Percentiles rank a stretch among this genome's conserved stretches.
These are phyloP conservation scores for Cercophora scortea DNA, from an alignment of 495 filamentous ascomycete species.

Conservation along the genomic window DNA sequence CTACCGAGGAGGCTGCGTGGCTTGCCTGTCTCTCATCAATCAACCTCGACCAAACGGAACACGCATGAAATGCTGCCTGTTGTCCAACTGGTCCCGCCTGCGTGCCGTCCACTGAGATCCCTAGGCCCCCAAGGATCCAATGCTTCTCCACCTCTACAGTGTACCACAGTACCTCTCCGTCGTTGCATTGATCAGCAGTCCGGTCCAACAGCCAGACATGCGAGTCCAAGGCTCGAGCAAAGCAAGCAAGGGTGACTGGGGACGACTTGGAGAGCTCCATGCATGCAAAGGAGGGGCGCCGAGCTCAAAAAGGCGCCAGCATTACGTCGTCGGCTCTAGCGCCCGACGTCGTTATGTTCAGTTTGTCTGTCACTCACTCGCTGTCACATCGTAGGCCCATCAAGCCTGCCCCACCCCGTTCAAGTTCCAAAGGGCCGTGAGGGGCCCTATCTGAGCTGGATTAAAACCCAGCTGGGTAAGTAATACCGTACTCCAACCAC, in stretches of 20 bases:
- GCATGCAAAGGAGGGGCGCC: not conserved
- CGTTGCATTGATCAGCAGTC: slow-evolving; percentile 10
- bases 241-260: not conserved
- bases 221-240: too few species aligned
- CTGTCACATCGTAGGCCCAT: too few species aligned
- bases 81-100: too few species aligned
- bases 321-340: slow-evolving; percentile 19
- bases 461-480: too few species aligned
- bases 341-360: slow-evolving; percentile 6
- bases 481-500: too few species aligned
- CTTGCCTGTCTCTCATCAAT: not conserved
- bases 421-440: too few species aligned
- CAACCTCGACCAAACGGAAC: not conserved
- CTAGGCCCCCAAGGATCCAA: not conserved
- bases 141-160: not conserved
- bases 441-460: too few species aligned
- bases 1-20: not conserved
- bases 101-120: too few species aligned
- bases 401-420: too few species aligned
- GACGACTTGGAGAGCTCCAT: not conserved
- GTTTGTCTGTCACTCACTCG: too few species aligned
- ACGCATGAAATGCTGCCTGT: not conserved
- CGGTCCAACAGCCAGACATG: not conserved
- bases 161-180: too few species aligned
- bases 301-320: slow-evolving; percentile 11